phyloP scores from a whole-genome alignment of 169 alveolate species.

The Plasmodium yoelii region DNA sequence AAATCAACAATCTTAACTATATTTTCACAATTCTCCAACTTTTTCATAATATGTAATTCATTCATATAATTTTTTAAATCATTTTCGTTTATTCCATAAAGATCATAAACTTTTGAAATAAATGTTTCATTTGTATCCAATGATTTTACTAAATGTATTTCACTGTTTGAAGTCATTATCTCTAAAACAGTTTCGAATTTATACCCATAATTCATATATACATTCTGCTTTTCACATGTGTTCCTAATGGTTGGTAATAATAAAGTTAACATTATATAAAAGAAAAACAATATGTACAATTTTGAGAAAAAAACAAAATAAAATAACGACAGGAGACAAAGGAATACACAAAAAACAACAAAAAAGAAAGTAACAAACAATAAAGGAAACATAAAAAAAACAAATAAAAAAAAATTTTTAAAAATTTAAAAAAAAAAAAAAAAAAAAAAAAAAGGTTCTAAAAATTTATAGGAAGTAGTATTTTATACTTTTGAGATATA shows the following conservation, averaged over 20 bases:
- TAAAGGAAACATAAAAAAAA: constrained; percentile 9
- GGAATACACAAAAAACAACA: constrained; percentile 11
- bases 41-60: constrained; percentile 53
- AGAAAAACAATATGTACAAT: constrained; percentile 14
- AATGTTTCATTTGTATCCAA: constrained; percentile 31
- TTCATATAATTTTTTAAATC: constrained; percentile 64
- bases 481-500: background rate
- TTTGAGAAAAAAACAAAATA: constrained; percentile 12
- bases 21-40: constrained; percentile 66
- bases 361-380: constrained; percentile 14
- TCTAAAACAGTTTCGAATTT: constrained; percentile 68
- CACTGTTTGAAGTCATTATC: constrained; percentile 58
- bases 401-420: constrained; percentile 5
- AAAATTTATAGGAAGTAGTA: constrained; percentile 8
- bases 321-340: constrained; percentile 1
- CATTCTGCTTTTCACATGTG: constrained; percentile 29
- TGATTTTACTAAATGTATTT: constrained; percentile 55
- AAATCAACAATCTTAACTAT: constrained; percentile 48
- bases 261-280: constrained; percentile 57
- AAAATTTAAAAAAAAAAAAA: constrained; percentile 3
- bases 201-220: constrained; percentile 47
- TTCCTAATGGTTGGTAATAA: constrained; percentile 39
- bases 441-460: constrained; percentile 13
- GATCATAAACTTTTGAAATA: constrained; percentile 69
- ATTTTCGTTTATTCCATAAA: constrained; percentile 51